Conservation (phyloP, 1,139 yeast genomes). For the Yamadazyma spencermartinsiae region DNA sequence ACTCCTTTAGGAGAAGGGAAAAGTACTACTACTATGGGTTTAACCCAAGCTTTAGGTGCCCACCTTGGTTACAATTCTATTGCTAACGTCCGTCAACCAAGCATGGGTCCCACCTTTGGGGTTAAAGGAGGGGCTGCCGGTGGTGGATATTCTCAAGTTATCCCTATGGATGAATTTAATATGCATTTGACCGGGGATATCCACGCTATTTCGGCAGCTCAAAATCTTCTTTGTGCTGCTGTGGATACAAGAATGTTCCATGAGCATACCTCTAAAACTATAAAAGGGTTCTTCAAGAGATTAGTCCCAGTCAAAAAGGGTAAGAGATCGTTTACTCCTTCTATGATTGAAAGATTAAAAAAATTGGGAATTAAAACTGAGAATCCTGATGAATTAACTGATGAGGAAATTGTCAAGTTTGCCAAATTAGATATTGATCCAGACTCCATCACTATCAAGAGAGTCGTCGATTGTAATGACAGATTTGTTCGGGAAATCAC, state of each 20-base stretch:
- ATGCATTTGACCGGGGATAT: conserved; percentile 86
- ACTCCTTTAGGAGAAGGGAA: conserved; percentile 85
- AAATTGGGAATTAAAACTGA: conserved; percentile 66
- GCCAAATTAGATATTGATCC: conserved; percentile 73
- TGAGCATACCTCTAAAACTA: conserved; percentile 67
- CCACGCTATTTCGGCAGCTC: conserved; percentile 80
- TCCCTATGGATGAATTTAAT: conserved; percentile 87
- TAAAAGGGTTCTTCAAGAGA: conserved; percentile 64
- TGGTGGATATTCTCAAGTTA: conserved; percentile 82
- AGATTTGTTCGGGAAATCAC: conserved; percentile 75
- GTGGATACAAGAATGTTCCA: conserved; percentile 85
- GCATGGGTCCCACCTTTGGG: conserved; percentile 88
- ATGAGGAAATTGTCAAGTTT: conserved; percentile 62
- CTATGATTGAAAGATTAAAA: conserved; percentile 63
- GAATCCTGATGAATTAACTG: conserved; percentile 66
- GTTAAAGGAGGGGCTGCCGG: conserved; percentile 91
- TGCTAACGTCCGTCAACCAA: conserved; percentile 83
- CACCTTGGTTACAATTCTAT: conserved; percentile 67
- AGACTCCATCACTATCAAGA: conserved; percentile 67
- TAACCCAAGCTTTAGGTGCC: conserved; percentile 79
- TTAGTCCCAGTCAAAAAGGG: conserved; percentile 74
- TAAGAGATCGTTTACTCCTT: conserved; percentile 59
- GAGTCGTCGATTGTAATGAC: conserved; percentile 82
- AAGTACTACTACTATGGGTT: conserved; percentile 77
- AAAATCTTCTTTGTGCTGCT: conserved; percentile 78